Conservation (phyloP, 306 rosid species). For the Quercus cerris region DNA sequence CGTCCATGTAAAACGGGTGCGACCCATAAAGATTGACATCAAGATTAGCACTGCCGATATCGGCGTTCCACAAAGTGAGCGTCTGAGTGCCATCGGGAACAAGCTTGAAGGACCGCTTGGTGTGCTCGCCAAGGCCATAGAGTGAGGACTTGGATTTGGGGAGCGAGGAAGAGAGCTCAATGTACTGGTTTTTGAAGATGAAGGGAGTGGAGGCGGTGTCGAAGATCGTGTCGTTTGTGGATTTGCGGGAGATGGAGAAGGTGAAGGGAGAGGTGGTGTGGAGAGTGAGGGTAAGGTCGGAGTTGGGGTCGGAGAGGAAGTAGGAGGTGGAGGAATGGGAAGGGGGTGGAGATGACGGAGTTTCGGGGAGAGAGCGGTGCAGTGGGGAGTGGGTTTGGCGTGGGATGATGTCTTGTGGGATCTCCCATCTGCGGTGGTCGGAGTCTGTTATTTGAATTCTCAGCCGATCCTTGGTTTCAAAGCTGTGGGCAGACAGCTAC, state of each 20-base stretch:
- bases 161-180: conserved; percentile 31
- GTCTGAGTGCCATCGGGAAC: conserved; percentile 27
- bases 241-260: conserved; percentile 58
- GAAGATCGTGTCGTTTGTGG: conserved; percentile 59
- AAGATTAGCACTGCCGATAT: conserved; percentile 33
- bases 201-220: conserved; percentile 42
- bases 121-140: conserved; percentile 79
- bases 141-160: conserved; percentile 5
- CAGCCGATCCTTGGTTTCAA: conserved; percentile 50
- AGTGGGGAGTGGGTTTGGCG: conserved; percentile 4
- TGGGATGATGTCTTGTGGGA: conserved; percentile 54
- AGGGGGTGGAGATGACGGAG: neutral
- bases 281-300: conserved; percentile 70
- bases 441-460: conserved; percentile 63
- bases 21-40: conserved; percentile 79
- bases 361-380: conserved; percentile 9
- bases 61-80: conserved; percentile 69
- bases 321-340: neutral
- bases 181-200: conserved; percentile 69
- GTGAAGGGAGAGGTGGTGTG: conserved; percentile 66
- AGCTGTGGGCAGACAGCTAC: conserved; percentile 25
- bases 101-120: conserved; percentile 60
- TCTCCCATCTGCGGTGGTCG: conserved; percentile 60
- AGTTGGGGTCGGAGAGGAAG: conserved; percentile 31
- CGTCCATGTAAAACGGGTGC: conserved; percentile 83